Base-by-base conservation (phyloP, 2,329 filamentous ascomycete genomes). In the Peltaster fructicola region DNA sequence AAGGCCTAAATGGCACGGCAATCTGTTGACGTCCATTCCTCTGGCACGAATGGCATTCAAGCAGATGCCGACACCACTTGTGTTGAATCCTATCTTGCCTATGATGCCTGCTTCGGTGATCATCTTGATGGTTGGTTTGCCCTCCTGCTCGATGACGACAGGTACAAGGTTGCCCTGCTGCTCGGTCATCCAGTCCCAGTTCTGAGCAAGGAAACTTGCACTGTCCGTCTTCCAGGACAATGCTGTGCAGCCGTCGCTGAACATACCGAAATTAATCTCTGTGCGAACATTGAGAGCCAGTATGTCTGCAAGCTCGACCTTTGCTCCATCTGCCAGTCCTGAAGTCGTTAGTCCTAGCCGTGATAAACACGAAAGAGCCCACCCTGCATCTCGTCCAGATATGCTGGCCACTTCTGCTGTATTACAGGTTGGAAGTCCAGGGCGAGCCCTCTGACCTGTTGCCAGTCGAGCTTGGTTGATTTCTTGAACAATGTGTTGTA, bases 81-180 rank as follows among this genome's bases (percentile, higher is more conserved):
- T 51, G 38, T 76, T 76, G 35, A 74, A 53, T 0, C 71, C 71
- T 12, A 75, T 73, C 44, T 76, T 76, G 8, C 68, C 69, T 16
- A 75, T 59, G 12, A 72, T 57, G 8, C 68, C 67, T 0, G 59
- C 64, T 38, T 72, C 68, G 0, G 66, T 71, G 12, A 71, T 51
- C 51, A 65, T 67, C 9, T 58, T 44, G 29, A 70, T 58, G 2
- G 48, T 48, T 0, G 64, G 63, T 14, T 57, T 57, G 5, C 32
- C 38, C 1, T 39, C 32, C 23, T 59, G 56, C 1, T 43, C 39
- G 23, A 67, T 59, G 17, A 54, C 54, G 10, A 58, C 52, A 15
- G 59, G 36, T 22, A 68, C 42, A 0, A 68, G 47, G 32, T 67
- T 66, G 7, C 45, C 34, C 11, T 53, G 54, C 29, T 72, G 63